Evolutionary conservation across 768 basidiomycete species (phyloP), one percentile per base, ranked within the genome.

Genomic region (Russula sp.): DNA sequence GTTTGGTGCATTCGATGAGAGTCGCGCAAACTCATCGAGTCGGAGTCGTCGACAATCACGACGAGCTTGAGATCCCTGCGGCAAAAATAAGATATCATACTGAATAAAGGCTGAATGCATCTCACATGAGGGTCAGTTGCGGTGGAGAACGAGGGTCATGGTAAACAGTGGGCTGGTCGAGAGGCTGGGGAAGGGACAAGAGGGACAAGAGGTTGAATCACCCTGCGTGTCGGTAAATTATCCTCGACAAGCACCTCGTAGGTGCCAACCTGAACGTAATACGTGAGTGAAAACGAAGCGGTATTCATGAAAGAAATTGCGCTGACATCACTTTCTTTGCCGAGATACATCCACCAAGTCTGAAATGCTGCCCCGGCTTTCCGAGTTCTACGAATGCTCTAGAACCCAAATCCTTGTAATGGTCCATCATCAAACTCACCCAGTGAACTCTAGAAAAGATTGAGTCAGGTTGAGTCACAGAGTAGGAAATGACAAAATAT

Each of bases 11-110:
- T 16, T 30, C 24, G 16, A 48, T n/a, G 44, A 36, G 22, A 9
- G 5, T 36, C 28, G 34, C 16, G 20, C 66, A 71, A 56, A 46
- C 68, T 58, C 44, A 76, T 75, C 1, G 79, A 79, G 57, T 75
- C 68, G 0, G 78, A 79, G 56, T 79, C 79, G 51, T 78, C 76
- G 30, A 79, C 69, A 44, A 79, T 65, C 48, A 80, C 72, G 46
- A 79, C 76, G 16, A 79, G 76, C 65, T 79, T 79, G 70, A 76
- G n/a, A 54, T 76, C 76, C 59, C 76, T 77, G 46, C 11, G 20
- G 24, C 28, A 0, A 36, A 26, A 18, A 13, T 64, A 10, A 62
- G 46, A 22, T 36, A 16, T 16, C n/a, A n/a, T n/a, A n/a, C n/a
- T n/a, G n/a, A n/a, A n/a, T n/a, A n/a, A 18, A 34, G 24, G 20